Base-by-base conservation (phyloP, 352 stramenopile species). In the Phytophthora citricola region DNA sequence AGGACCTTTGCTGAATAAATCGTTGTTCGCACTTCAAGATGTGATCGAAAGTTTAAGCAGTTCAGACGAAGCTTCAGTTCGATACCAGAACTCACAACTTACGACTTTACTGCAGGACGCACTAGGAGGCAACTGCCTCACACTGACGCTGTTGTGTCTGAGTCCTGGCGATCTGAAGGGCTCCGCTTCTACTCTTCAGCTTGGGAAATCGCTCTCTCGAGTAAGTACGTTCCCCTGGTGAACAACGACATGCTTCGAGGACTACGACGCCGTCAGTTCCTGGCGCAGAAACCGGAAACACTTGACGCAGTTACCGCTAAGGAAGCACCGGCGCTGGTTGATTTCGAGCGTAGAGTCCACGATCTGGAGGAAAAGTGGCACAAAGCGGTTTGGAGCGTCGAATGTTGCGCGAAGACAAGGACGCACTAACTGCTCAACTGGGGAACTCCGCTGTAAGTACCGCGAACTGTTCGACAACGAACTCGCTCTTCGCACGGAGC, bases 401-500 rank as follows among this genome's bases (percentile, higher is more conserved):
- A 17, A 31, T 80, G 17, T 43, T 87, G 5, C 71, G 65, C 32
- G 79, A 90, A 54, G 77, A 90, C 31, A 85, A 81, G n/a, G 72
- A 90, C 22, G 72, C 75, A 40, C 56, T 81, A 5, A 58, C 75
- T 1, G 52, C 57, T 4, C 58, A 78, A 1, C 44, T 90, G 27
- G 59, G 26, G 79, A 89, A 45, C 59, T 87, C 14, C 84, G 83
- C n/a, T 15, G 15, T 12, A 89, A 87, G 50, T 90, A 89, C 60
- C 79, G 83, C 34, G 56, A 81, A 22, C 51, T 92, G 12, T 89
- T 92, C 22, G 75, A 89, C 55, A 82, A 78, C 38, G 81, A 92
- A 22, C 66, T 90, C 5, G 71, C 75, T 6, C 71, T 89, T 31
- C 78, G 81, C 4, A 84, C 75, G 31, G 80, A 92, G 41, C 62